Evolutionary conservation across 768 basidiomycete species (phyloP), one percentile per base, ranked within the genome.

Genomic region (Suillus discolor): DNA sequence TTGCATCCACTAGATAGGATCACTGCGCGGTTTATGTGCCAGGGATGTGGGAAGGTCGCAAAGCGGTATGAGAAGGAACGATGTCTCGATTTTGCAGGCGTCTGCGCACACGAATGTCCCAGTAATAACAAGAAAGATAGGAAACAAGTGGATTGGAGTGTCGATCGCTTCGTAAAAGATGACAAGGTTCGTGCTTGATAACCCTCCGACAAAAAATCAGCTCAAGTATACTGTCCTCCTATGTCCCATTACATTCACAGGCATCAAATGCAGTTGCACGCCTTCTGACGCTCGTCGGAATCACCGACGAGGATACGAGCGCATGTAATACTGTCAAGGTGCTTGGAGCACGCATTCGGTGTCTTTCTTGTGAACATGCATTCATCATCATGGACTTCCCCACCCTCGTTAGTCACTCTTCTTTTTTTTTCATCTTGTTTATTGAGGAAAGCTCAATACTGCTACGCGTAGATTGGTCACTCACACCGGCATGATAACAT

Each of bases 401-500:
- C 6, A 80, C 71, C 60, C 75, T 89, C 39, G 89, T 87, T 69
- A 62, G 84, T 68, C 6, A 20, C 44, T n/a, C 34, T 38, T 55
- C 31, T 66, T 47, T 2, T 5, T 5, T 25, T 25, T 3, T 28
- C 23, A 25, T 31, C 31, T 20, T 9, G 3, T 36, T 59, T 15
- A 47, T 61, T 15, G 16, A 25, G 18, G 11, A 25, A 60, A 12
- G 25, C 25, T 60, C 31, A 42, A 66, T 2, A 13, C 55, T 16
- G 8, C 4, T 8, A 4, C 34, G 54, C n/a, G n/a, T 71, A 91
- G 89, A 75, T 84, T 41, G 85, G 85, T 0, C 90, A 91, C 72
- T 83, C 82, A 49, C 86, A 87, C 66, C 83, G 90, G n/a, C 90
- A 91, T 67, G 81, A 85, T 0, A 70, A 75, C 9, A 86, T 85